phyloP scores from a whole-genome alignment of 2,329 filamentous ascomycete genomes.

The Aspergillus amoenus region DNA sequence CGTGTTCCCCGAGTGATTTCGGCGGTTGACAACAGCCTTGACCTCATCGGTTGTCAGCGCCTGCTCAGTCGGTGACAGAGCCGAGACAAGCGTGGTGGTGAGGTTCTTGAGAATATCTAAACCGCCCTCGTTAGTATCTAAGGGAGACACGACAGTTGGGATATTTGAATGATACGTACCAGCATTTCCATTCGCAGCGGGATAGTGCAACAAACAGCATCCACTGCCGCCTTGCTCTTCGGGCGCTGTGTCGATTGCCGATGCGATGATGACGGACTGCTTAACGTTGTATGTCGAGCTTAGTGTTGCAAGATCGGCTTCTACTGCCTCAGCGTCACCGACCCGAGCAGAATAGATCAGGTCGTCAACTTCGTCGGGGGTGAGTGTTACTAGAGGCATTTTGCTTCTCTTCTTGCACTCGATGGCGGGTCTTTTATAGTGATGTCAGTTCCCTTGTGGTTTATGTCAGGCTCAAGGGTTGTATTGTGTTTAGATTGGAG shows the following conservation, averaged over 20 bases:
- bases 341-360: conserved; percentile 82
- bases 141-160: too few species aligned
- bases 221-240: conserved; percentile 64
- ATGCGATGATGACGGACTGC: conserved; percentile 64
- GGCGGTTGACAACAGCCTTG: conserved; percentile 44
- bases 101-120: conserved; percentile 50
- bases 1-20: conserved; percentile 84
- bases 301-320: conserved; percentile 58
- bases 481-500: too few species aligned
- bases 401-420: background rate
- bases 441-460: too few species aligned
- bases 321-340: conserved; percentile 72
- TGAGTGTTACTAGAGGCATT: conserved; percentile 46
- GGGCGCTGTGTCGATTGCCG: conserved; percentile 70
- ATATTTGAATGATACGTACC: conserved; percentile 50
- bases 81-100: conserved; percentile 39
- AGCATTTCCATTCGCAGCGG: conserved; percentile 82
- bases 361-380: conserved; percentile 84
- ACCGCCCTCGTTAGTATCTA: conserved; percentile 4
- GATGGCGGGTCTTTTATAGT: background rate
- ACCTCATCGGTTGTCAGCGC: conserved; percentile 15
- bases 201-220: conserved; percentile 72
- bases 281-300: conserved; percentile 61
- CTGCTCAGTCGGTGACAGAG: background rate
- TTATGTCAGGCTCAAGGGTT: too few species aligned